phyloP scores from a whole-genome alignment of 352 stramenopile species.

The Phytophthora hybrid region DNA sequence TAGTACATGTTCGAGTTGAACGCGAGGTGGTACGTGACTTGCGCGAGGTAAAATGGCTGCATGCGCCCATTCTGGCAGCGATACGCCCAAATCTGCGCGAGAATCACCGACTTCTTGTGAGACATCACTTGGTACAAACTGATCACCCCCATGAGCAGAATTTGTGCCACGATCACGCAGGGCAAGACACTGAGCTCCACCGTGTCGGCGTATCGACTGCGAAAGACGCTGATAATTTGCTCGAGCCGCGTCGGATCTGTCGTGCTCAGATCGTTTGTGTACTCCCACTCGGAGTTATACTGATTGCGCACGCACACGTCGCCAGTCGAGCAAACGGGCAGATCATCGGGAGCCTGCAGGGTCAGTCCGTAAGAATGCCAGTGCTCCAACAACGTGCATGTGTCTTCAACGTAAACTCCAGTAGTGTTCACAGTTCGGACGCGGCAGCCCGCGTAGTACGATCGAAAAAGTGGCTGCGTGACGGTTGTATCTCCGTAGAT shows the following conservation, averaged over 20 bases:
- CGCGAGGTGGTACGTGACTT: constrained; percentile 38
- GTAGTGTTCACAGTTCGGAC: constrained; percentile 36
- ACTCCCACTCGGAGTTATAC: constrained; percentile 33
- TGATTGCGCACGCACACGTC: constrained; percentile 35
- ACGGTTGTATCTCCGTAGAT: constrained; percentile 25
- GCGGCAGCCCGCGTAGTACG: constrained; percentile 33
- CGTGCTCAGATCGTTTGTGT: constrained; percentile 12
- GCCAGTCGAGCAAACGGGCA: constrained; percentile 35
- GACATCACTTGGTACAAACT: constrained; percentile 40
- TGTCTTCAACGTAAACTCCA: constrained; percentile 35
- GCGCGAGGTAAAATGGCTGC: constrained; percentile 37
- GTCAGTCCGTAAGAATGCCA: constrained; percentile 32
- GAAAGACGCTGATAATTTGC: constrained; percentile 39
- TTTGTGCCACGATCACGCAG: constrained; percentile 25
- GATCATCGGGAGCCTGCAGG: constrained; percentile 28
- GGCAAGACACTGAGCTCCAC: constrained; percentile 30
- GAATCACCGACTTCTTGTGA: constrained; percentile 30
- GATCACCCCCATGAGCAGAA: constrained; percentile 36
- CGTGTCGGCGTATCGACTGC: constrained; percentile 35
- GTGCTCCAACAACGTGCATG: constrained; percentile 25
- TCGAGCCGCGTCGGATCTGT: constrained; percentile 18
- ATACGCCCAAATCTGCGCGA: constrained; percentile 36
- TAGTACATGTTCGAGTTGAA: constrained; percentile 44
- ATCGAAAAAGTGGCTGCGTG: constrained; percentile 33
- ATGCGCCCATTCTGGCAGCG: constrained; percentile 39